A percentile compares a stretch with the other conserved stretches of the same genome.
Evolutionary conservation across 305 asterid species (phyloP).

Genomic region (Fraxinus velutina): DNA sequence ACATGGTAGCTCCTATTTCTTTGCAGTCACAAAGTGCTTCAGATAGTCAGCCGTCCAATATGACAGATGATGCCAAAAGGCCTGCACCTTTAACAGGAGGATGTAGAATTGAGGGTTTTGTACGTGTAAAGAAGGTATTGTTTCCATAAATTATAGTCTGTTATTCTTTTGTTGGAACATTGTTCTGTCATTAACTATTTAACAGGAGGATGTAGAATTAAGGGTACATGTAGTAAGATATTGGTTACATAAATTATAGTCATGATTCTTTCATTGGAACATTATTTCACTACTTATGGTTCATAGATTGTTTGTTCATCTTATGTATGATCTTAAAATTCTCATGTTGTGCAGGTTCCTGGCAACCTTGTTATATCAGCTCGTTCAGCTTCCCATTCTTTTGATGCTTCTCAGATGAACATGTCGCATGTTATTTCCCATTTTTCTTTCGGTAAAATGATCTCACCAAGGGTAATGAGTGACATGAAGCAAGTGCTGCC

Average conservation of each 20-base stretch:
- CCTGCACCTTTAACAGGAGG: constrained; percentile 95
- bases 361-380: constrained; percentile 91
- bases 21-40: constrained; percentile 50
- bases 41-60: constrained; percentile 36
- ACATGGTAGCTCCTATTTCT: constrained; percentile 69
- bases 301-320: background rate
- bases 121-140: constrained; percentile 88
- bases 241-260: background rate
- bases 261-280: background rate
- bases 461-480: constrained; percentile 63
- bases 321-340: constrained; percentile 13
- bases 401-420: constrained; percentile 94
- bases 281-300: background rate
- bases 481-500: constrained; percentile 74
- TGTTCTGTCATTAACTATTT: background rate
- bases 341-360: constrained; percentile 63
- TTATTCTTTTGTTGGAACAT: background rate
- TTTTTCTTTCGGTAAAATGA: constrained; percentile 77
- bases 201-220: background rate
- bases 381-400: constrained; percentile 86
- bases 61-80: constrained; percentile 49
- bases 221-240: background rate
- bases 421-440: constrained; percentile 85
- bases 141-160: background rate
- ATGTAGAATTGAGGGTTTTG: constrained; percentile 91